phyloP scores from a whole-genome alignment of 768 basidiomycete genomes.

The Phaffia australis region DNA sequence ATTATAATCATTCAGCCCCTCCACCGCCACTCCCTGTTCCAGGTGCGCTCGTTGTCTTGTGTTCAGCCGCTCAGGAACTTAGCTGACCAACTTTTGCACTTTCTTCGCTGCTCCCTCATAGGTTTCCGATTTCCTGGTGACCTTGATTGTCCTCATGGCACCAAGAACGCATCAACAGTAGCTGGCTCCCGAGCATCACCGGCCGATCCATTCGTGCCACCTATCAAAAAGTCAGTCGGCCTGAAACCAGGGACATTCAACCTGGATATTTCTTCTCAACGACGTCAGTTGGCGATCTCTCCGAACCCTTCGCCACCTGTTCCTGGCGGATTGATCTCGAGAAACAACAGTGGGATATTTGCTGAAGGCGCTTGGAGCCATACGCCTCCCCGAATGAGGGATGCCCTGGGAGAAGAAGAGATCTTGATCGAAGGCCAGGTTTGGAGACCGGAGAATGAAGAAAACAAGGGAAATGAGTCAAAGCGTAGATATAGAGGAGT shows the following conservation, averaged over 20 bases:
- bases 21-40: conserved; percentile 16
- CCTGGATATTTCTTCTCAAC: too few relatives aligned
- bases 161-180: too few relatives aligned
- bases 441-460: neutral
- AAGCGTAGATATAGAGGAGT: neutral
- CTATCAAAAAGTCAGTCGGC: too few relatives aligned
- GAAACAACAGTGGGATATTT: neutral
- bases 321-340: too few relatives aligned
- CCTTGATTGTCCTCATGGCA: neutral
- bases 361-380: conserved; percentile 19
- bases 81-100: neutral
- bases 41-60: neutral
- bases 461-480: neutral
- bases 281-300: too few relatives aligned
- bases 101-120: neutral
- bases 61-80: too few relatives aligned
- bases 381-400: conserved; percentile 24
- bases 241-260: too few relatives aligned
- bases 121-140: neutral
- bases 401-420: conserved; percentile 20
- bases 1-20: conserved; percentile 7
- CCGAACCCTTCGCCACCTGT: too few relatives aligned
- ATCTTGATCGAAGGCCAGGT: neutral
- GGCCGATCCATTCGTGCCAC: too few relatives aligned
- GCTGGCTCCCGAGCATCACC: too few relatives aligned